Evolutionary conservation across 306 rosid species (phyloP).

Genomic region (Prunus mongolica): DNA sequence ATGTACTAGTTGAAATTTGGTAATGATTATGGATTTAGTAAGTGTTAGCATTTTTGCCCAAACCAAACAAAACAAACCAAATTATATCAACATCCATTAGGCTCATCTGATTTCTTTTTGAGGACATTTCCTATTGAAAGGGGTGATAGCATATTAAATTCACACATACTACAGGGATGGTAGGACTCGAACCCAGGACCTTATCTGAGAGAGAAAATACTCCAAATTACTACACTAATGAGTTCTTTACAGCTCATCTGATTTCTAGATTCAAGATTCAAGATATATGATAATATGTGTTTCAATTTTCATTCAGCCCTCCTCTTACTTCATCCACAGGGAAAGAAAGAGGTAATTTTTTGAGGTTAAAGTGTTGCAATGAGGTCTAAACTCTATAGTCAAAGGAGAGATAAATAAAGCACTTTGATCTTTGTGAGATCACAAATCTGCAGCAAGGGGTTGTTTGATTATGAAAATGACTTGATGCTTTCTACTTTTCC

Average conservation of each 20-base stretch:
- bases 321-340: background rate
- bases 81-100: background rate
- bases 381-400: background rate
- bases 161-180: rapidly evolving
- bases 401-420: background rate
- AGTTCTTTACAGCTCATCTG: too few species aligned
- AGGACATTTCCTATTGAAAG: too few species aligned
- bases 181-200: rapidly evolving
- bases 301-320: background rate
- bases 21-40: background rate
- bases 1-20: background rate
- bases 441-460: background rate
- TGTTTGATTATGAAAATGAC: constrained; percentile 15
- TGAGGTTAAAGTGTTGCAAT: background rate
- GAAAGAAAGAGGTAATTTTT: background rate
- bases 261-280: too few species aligned
- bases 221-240: too few species aligned
- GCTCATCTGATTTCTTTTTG: background rate
- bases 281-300: background rate
- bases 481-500: background rate
- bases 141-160: too few species aligned
- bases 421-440: background rate
- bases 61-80: background rate
- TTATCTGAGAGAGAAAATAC: too few species aligned
- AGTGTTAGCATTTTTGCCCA: background rate